Percentiles rank a stretch among this genome's conserved stretches.
phyloP scores from a whole-genome alignment of 2,329 filamentous ascomycete genomes.

The Alternaria rosae region DNA sequence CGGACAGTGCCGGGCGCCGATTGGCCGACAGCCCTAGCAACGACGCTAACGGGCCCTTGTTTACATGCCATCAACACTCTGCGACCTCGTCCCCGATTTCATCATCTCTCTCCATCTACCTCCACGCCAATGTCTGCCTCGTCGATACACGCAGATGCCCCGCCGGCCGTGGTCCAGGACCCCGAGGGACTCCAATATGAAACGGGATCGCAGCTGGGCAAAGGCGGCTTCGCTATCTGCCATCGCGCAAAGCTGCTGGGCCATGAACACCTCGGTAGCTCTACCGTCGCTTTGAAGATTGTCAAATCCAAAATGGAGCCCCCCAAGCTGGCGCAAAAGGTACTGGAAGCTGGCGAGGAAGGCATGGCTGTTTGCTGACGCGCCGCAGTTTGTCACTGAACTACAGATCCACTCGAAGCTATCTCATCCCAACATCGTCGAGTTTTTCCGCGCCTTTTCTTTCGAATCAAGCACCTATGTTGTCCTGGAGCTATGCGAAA shows the following conservation, averaged over 20 bases:
- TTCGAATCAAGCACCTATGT: conserved; percentile 91
- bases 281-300: conserved; percentile 79
- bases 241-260: conserved; percentile 73
- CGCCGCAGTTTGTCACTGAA: conserved; percentile 72
- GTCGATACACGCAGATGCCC: conserved; percentile 60
- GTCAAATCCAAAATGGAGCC: conserved; percentile 82
- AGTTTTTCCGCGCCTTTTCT: conserved; percentile 92
- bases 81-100: conserved; percentile 35
- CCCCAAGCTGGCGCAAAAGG: conserved; percentile 84
- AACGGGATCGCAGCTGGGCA: conserved; percentile 76
- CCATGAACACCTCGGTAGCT: conserved; percentile 63
- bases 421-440: conserved; percentile 92
- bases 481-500: conserved; percentile 91
- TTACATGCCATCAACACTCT: conserved; percentile 28
- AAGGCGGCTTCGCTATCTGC: conserved; percentile 84
- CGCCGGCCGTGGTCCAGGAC: conserved; percentile 68
- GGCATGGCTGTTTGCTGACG: conserved; percentile 28
- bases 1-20: conserved; percentile 7
- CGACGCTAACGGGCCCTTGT: conserved; percentile 18
- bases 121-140: conserved; percentile 50
- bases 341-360: conserved; percentile 49
- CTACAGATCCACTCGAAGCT: conserved; percentile 99
- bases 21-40: conserved; percentile 18
- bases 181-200: conserved; percentile 76
- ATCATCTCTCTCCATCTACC: conserved; percentile 34